phyloP scores from a whole-genome alignment of 176 grass and related monocot genomes.

The Pharus latifolius region DNA sequence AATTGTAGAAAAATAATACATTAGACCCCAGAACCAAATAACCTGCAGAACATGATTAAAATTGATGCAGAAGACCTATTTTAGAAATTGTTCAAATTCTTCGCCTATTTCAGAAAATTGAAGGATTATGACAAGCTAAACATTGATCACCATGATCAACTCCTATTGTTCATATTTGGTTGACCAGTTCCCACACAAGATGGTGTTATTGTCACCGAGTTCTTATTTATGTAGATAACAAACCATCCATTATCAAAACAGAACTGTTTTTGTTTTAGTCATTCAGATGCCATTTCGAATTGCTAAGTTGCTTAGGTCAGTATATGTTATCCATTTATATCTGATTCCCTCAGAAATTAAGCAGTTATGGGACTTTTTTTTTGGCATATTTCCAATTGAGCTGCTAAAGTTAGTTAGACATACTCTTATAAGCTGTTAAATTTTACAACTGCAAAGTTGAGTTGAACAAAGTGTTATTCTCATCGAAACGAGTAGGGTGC shows the following conservation, averaged over 20 bases:
- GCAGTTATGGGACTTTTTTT: background rate
- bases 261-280: background rate
- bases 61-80: too few relatives aligned
- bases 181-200: background rate
- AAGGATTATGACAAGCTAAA: background rate
- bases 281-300: too few relatives aligned
- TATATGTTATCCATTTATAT: conserved; percentile 3
- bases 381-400: background rate
- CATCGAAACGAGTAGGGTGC: background rate
- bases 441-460: conserved; percentile 11
- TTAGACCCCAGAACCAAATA: too few relatives aligned
- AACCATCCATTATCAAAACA: background rate
- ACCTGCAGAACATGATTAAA: too few relatives aligned
- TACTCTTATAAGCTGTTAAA: background rate
- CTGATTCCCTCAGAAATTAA: background rate
- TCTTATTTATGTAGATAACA: background rate
- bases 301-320: background rate
- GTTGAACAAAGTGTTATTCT: background rate
- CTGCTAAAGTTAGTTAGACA: background rate
- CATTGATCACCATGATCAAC: background rate
- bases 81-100: background rate
- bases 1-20: background rate
- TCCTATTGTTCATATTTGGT: background rate
- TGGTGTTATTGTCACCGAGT: background rate
- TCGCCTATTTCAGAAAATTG: background rate